Percentiles rank a stretch among this genome's conserved stretches.
These are phyloP conservation scores for Cucumis melo DNA, from an alignment of 306 rosid species.

Conservation along the genomic window DNA sequence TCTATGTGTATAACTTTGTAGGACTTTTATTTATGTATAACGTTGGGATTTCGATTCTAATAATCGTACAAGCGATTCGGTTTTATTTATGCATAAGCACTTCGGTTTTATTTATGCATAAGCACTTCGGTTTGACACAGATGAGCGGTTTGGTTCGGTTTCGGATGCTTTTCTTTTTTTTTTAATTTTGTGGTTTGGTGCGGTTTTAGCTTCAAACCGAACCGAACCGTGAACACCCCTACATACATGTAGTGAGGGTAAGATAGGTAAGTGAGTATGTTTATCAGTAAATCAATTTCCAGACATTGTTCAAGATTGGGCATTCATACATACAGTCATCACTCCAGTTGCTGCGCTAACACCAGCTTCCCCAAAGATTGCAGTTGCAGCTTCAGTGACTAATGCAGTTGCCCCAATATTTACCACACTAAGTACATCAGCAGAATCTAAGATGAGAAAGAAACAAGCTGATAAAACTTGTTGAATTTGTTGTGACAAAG, in stretches of 20 bases:
- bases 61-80: too few species aligned
- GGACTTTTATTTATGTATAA: too few species aligned
- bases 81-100: too few species aligned
- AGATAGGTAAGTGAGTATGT: neutral
- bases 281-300: neutral
- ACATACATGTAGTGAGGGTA: neutral
- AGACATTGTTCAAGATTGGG: conserved; percentile 6
- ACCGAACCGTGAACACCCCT: too few species aligned
- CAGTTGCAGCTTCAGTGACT: conserved; percentile 89
- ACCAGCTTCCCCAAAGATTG: conserved; percentile 96
- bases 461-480: conserved; percentile 7
- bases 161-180: too few species aligned
- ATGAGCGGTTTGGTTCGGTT: too few species aligned
- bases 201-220: too few species aligned
- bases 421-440: conserved; percentile 59
- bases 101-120: too few species aligned
- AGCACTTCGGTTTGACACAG: too few species aligned
- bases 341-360: conserved; percentile 99
- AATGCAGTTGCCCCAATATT: conserved; percentile 97
- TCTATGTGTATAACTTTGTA: too few species aligned
- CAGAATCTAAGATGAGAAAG: conserved; percentile 29
- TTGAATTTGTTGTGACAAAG: conserved; percentile 8
- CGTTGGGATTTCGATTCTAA: too few species aligned
- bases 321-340: conserved; percentile 74
- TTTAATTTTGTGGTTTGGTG: too few species aligned